A percentile compares a stretch with the other conserved stretches of the same genome.
Evolutionary conservation across 2,329 filamentous ascomycete genomes (phyloP).

Genomic region (Nigrograna mackinnonii): DNA sequence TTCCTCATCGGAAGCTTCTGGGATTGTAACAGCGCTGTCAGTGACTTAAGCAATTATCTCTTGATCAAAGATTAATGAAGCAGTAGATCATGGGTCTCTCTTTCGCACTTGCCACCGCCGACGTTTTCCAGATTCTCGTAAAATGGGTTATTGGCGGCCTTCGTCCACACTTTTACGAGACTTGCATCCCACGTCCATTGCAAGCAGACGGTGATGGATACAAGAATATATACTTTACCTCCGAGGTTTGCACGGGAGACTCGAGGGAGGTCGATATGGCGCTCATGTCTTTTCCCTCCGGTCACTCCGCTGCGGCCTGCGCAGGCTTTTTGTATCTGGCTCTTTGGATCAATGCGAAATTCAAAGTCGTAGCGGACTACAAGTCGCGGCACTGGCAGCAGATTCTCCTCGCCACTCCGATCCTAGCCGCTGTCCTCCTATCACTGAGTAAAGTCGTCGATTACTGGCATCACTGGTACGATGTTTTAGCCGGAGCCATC

Average conservation of each 20-base stretch:
- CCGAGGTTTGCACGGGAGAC: conserved; percentile 16
- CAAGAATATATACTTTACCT: conserved; percentile 13
- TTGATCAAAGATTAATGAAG: not conserved
- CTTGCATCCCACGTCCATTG: conserved; percentile 20
- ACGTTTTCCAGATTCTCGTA: conserved; percentile 31
- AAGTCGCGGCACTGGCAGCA: conserved; percentile 71
- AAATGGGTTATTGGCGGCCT: conserved; percentile 38
- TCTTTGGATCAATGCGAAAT: conserved; percentile 30
- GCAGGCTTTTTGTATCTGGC: conserved; percentile 34
- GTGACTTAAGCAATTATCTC: conserved; percentile 6
- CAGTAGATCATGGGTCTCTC: conserved; percentile 30
- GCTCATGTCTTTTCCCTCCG: conserved; percentile 34
- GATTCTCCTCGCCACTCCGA: conserved; percentile 61
- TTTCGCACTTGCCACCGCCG: conserved; percentile 29
- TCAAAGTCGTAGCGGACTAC: conserved; percentile 19
- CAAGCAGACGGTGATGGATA: conserved; percentile 1
- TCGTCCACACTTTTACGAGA: conserved; percentile 35
- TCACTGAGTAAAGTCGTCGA: conserved; percentile 68
- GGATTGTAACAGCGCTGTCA: conserved; percentile 63
- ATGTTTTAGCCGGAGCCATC: conserved; percentile 63
- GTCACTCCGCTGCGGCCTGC: conserved; percentile 33
- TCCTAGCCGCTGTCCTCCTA: conserved; percentile 67
- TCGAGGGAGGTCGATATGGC: conserved; percentile 19
- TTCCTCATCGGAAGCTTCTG: conserved; percentile 54
- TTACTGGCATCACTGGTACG: conserved; percentile 71